Base-by-base conservation (phyloP, 2,329 filamentous ascomycete genomes). In the Venturia nashicola region DNA sequence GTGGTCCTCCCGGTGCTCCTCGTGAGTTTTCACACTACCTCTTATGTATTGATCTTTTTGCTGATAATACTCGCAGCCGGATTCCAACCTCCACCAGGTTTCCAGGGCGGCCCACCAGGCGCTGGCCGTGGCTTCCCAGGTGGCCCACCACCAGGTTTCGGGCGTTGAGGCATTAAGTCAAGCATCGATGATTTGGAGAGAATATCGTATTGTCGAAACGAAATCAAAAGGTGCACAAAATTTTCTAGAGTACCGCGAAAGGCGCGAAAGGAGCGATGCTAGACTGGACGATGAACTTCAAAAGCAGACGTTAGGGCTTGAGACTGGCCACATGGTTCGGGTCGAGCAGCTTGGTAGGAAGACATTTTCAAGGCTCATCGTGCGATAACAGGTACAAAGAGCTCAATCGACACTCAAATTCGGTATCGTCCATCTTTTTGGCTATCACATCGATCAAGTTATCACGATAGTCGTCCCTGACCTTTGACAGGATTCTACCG, bases 41-140 rank as follows among this genome's bases (percentile, higher is more conserved):
- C 46, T 64, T 39, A 65, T 65, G 61, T 51, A 6, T 32, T 59
- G 18, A 46, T 65, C 66, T 66, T 68, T 67, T 82, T 70, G 82
- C 61, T 65, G 79, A 78, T 77, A 71, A 76, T 78, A 43, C 79
- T 79, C 67, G 83, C 86, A 61, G 79, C 83, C 65, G 89, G 89
- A 67, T 93, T 93, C 78, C 88, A 91, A 76, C 86, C 85, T 57
- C 65, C 63, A 23, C 65, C 65, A 42, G 64, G 64, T 40, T 57
- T 57, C 51, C 51, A 57, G 18, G 51, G 48, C 23, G 48, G 48
- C 48, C 65, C 63, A 23, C 65, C 65, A 34, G 64, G 64, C 32
- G 65, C 66, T 34, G 66, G 66, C n/a, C 62, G 65, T 16, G 66
- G 66, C 9, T 67, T 64, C 60, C 67, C 67, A 34, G 32, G 44